Percentiles rank a stretch among this genome's conserved stretches.
Conservation (phyloP, 192 early-diverging fungal species). For the Mortierella hygrophila region DNA sequence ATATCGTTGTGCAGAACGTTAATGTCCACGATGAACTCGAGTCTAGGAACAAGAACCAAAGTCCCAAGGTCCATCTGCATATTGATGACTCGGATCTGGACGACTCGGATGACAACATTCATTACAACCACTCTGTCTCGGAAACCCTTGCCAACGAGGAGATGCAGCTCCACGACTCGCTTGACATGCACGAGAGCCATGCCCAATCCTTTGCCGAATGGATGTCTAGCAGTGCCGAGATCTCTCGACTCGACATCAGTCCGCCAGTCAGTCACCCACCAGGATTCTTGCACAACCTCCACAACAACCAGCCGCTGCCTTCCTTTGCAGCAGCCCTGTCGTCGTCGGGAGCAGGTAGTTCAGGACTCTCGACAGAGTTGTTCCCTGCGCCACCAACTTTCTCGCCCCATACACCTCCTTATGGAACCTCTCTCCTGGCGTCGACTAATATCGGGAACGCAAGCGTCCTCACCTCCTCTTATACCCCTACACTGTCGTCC, state of each 20-base stretch:
- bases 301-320: constrained; percentile 2
- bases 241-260: constrained; percentile 47
- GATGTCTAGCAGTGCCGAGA: constrained; percentile 57
- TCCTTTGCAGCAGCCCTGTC: constrained; percentile 30
- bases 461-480: constrained; percentile 50
- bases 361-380: background rate
- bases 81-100: constrained; percentile 19
- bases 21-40: constrained; percentile 21
- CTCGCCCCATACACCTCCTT: background rate
- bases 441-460: constrained; percentile 4
- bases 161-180: constrained; percentile 30
- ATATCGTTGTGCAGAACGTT: constrained; percentile 49
- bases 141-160: constrained; percentile 40
- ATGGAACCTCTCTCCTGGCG: constrained; percentile 21
- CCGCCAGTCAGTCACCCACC: constrained; percentile 7
- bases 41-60: background rate
- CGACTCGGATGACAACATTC: constrained; percentile 19
- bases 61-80: background rate
- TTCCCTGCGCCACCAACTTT: background rate
- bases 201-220: constrained; percentile 55
- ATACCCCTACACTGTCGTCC: constrained; percentile 33
- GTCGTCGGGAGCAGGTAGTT: background rate
- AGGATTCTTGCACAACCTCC: background rate
- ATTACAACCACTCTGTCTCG: constrained; percentile 17
- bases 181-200: constrained; percentile 34